These are phyloP conservation scores for Albophoma yamanashiensis DNA, from an alignment of 2,329 filamentous ascomycete genomes.

Conservation along the genomic window DNA sequence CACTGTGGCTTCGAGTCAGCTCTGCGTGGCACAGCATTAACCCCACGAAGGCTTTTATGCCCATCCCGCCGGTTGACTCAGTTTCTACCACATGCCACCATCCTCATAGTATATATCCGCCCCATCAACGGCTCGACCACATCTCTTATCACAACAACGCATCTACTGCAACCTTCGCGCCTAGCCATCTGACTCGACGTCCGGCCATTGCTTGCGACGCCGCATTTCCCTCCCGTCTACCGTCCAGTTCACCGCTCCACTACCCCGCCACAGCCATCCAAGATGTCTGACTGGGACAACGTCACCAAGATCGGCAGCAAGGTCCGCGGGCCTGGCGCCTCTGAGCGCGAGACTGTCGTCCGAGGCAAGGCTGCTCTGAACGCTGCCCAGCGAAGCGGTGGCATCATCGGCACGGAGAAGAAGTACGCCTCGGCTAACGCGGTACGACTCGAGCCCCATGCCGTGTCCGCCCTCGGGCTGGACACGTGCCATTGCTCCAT, in stretches of 20 bases:
- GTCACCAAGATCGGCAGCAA: constrained; percentile 93
- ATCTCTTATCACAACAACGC: neutral
- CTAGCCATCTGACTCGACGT: neutral
- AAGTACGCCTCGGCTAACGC: constrained; percentile 70
- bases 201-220: neutral
- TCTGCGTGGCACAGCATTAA: neutral
- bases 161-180: neutral
- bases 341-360: constrained; percentile 75
- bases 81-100: constrained; percentile 17
- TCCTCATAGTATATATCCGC: constrained; percentile 17
- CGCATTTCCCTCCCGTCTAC: neutral
- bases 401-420: constrained; percentile 80
- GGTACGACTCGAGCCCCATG: constrained; percentile 13
- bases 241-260: neutral
- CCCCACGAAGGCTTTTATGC: constrained; percentile 13
- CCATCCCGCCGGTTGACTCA: constrained; percentile 27
- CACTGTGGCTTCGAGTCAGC: neutral
- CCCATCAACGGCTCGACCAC: neutral
- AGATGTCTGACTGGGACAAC: constrained; percentile 53
- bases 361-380: constrained; percentile 77
- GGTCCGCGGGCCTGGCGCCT: constrained; percentile 54
- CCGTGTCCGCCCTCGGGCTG: neutral
- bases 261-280: neutral
- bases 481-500: neutral
- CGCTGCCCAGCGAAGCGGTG: constrained; percentile 73